Conservation (phyloP, 169 alveolate genomes). For the Babesia sp. region DNA sequence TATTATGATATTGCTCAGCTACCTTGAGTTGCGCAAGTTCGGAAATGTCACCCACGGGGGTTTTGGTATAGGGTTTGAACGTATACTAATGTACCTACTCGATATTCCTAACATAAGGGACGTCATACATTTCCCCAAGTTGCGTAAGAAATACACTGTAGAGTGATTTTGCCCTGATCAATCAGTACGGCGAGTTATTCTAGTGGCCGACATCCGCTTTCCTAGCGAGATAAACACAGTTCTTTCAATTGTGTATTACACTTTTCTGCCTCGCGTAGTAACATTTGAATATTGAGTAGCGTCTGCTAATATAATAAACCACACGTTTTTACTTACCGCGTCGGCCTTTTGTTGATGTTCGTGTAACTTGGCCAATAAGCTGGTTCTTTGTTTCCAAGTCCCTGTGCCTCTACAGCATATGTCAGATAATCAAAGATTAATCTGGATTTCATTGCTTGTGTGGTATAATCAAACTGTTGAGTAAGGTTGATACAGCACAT, state of each 20-base stretch:
- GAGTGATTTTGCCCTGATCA: conserved; percentile 45
- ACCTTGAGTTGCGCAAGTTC: conserved; percentile 90
- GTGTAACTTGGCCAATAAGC: neutral
- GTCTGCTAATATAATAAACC: neutral
- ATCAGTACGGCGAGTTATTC: neutral
- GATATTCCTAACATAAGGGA: conserved; percentile 97
- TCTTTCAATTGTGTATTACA: conserved; percentile 4
- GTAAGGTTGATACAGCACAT: neutral
- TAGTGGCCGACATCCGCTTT: neutral
- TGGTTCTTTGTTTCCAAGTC: conserved; percentile 8
- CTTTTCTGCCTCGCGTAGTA: conserved; percentile 19
- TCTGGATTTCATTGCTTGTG: too few species aligned
- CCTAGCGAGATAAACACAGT: neutral
- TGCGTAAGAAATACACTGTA: conserved; percentile 80
- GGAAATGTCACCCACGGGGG: conserved; percentile 98
- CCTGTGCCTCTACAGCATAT: conserved; percentile 3
- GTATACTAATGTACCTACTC: conserved; percentile 94
- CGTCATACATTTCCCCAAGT: conserved; percentile 98
- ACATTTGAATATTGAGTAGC: neutral
- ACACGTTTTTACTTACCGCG: neutral
- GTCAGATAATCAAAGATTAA: neutral
- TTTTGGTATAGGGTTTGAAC: conserved; percentile 97
- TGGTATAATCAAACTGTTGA: neutral
- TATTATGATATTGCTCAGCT: conserved; percentile 51
- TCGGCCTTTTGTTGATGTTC: conserved; percentile 31